These are phyloP conservation scores for Botryotinia convoluta DNA, from an alignment of 2,329 filamentous ascomycete genomes.

Conservation along the genomic window DNA sequence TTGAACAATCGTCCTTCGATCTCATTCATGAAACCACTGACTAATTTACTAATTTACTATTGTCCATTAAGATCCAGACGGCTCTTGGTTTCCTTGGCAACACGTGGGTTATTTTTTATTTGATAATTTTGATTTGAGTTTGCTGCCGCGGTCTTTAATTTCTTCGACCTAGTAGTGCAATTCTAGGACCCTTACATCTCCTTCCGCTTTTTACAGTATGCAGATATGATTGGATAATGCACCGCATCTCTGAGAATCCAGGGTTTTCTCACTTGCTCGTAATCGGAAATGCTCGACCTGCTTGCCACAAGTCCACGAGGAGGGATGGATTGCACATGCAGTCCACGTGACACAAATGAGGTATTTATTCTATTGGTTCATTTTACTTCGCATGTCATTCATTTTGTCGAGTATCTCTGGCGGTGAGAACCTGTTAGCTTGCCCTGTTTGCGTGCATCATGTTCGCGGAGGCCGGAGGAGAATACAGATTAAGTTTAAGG, in stretches of 20 bases:
- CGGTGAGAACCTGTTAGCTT: constrained; percentile 5
- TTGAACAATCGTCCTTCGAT: not conserved
- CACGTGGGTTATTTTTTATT: not conserved
- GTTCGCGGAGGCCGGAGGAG: not conserved
- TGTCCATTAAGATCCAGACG: not conserved
- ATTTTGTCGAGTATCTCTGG: not conserved
- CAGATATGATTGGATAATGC: not conserved
- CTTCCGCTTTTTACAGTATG: not conserved
- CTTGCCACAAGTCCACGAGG: not conserved
- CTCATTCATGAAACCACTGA: not conserved
- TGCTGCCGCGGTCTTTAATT: not conserved
- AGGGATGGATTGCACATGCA: not conserved
- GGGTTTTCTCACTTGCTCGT: not conserved
- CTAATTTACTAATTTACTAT: not conserved
- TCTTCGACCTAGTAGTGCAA: not conserved
- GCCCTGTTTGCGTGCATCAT: not conserved
- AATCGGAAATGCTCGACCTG: not conserved
- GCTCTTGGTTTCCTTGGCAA: not conserved
- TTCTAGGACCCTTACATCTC: not conserved
- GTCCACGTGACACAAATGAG: constrained; percentile 16
- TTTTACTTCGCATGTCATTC: not conserved
- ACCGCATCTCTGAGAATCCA: not conserved
- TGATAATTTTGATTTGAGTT: not conserved
- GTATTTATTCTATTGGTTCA: constrained; percentile 21
- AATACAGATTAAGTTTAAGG: not conserved